Conservation (phyloP, 75 land plant genomes). For the Pseudotsuga menziesii region DNA sequence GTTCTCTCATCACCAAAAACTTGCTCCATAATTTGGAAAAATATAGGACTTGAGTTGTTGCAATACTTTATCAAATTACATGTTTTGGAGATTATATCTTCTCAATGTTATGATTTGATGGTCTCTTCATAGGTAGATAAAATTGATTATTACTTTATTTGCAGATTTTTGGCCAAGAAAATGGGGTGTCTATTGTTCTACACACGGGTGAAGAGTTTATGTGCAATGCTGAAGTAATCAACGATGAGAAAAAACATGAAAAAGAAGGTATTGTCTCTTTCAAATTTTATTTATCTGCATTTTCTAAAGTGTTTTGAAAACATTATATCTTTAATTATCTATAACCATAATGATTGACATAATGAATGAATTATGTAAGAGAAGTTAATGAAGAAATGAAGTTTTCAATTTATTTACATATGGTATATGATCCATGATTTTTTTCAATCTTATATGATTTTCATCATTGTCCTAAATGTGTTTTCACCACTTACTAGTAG, state of each 20-base stretch:
- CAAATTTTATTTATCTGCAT: too few relatives aligned
- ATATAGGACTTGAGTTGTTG: not conserved
- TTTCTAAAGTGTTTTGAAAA: too few relatives aligned
- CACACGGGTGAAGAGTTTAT: not conserved
- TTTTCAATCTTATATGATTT: not conserved
- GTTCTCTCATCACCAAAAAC: too few relatives aligned
- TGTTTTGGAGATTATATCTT: not conserved
- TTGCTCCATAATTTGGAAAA: too few relatives aligned
- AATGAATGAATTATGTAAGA: not conserved
- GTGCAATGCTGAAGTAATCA: not conserved
- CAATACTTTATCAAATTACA: too few relatives aligned
- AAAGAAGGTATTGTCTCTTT: not conserved
- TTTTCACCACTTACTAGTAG: too few relatives aligned
- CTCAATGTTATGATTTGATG: not conserved
- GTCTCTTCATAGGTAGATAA: not conserved
- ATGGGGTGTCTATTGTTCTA: not conserved
- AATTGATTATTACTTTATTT: not conserved
- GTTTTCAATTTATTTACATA: not conserved
- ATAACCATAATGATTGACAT: not conserved
- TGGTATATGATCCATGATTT: too few relatives aligned
- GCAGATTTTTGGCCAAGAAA: not conserved
- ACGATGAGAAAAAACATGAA: not conserved
- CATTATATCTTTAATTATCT: not conserved
- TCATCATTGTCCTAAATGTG: not conserved
- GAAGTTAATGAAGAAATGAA: not conserved